Conservation (phyloP, 2,329 filamentous ascomycete genomes). For the Byssoonygena ceratinophila region DNA sequence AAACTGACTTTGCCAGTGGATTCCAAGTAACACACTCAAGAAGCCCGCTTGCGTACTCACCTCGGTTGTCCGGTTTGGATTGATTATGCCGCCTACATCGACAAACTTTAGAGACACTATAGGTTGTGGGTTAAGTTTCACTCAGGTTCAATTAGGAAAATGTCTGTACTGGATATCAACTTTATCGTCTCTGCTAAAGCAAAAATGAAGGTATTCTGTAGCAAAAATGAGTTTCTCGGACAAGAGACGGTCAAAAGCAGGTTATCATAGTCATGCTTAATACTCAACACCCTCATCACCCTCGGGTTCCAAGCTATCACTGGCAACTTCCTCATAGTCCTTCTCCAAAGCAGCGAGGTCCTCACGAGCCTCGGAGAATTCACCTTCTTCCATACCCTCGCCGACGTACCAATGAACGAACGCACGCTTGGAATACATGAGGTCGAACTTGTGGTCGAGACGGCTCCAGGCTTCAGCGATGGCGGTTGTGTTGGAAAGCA, state of each 20-base stretch:
- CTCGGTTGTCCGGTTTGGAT: no score
- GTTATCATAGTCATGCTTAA: constrained; percentile 18
- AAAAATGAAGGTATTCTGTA: constrained; percentile 10
- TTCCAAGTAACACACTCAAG: no score
- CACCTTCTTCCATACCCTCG: constrained; percentile 99
- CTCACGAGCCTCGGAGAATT: constrained; percentile 98
- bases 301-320: constrained; percentile 55
- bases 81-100: no score
- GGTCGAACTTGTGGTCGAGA: constrained; percentile 95
- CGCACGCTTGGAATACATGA: constrained; percentile 99
- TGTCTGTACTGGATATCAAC: constrained; percentile 11
- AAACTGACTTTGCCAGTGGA: no score
- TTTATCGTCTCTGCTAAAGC: constrained; percentile 9
- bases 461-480: constrained; percentile 98
- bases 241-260: constrained; percentile 6
- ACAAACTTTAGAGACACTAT: no score
- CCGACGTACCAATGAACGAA: constrained; percentile 99
- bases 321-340: constrained; percentile 94
- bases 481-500: constrained; percentile 88
- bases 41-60: no score
- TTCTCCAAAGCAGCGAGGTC: constrained; percentile 95
- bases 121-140: no score
- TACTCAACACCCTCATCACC: constrained; percentile 41
- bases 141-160: constrained; percentile 1
- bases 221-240: constrained; percentile 8